These are phyloP conservation scores for Wallacemonas collosoma DNA, from an alignment of 208 protist species.

Conservation along the genomic window DNA sequence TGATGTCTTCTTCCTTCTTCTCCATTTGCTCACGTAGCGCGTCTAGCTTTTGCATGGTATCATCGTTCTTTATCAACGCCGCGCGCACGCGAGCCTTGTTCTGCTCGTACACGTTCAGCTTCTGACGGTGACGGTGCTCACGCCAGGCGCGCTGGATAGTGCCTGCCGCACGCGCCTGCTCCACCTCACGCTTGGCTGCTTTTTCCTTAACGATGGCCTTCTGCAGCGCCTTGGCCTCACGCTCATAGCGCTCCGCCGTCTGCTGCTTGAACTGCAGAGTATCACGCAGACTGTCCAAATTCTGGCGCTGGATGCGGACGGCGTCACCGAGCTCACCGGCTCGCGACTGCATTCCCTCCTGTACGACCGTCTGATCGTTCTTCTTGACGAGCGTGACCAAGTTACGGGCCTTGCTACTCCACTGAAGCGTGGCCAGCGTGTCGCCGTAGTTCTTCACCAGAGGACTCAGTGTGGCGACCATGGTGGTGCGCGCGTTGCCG, in stretches of 20 bases:
- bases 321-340: constrained; percentile 77
- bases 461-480: constrained; percentile 90
- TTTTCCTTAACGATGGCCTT: constrained; percentile 42
- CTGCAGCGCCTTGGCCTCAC: constrained; percentile 41
- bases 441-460: constrained; percentile 89
- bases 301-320: constrained; percentile 80
- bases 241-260: constrained; percentile 54
- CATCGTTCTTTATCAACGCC: constrained; percentile 17
- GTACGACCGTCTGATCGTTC: constrained; percentile 82
- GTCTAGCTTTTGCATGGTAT: constrained; percentile 29
- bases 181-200: constrained; percentile 21
- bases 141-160: constrained; percentile 62
- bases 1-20: constrained; percentile 33
- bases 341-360: constrained; percentile 64
- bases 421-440: constrained; percentile 89
- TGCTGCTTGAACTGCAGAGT: constrained; percentile 74
- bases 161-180: constrained; percentile 47
- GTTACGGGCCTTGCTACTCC: constrained; percentile 89
- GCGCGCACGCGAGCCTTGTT: constrained; percentile 39
- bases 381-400: constrained; percentile 88
- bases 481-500: constrained; percentile 90
- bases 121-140: constrained; percentile 32
- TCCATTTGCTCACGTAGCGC: constrained; percentile 28
- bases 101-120: constrained; percentile 43
- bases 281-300: constrained; percentile 79